Conservation (phyloP, 805 yeast genomes). For the Dipodascopsis uninucleata region DNA sequence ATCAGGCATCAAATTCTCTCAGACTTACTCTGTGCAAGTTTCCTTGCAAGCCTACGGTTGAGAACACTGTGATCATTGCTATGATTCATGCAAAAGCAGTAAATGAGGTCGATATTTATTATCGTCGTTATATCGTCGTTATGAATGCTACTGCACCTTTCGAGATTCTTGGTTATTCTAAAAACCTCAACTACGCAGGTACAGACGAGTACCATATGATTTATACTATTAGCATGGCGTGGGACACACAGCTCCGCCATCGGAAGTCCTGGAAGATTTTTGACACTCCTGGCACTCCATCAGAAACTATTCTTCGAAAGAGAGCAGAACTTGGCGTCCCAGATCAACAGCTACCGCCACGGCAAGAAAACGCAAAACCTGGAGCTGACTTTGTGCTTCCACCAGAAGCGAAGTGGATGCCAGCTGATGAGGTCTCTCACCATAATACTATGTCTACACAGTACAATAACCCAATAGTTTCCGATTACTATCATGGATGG, state of each 20-base stretch:
- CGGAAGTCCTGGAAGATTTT: constrained; percentile 6
- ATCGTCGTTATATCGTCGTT: constrained; percentile 9
- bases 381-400: not conserved
- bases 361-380: not conserved
- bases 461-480: constrained; percentile 11
- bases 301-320: not conserved
- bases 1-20: constrained; percentile 13
- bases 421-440: not conserved
- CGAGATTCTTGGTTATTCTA: constrained; percentile 6
- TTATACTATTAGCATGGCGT: constrained; percentile 8
- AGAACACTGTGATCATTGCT: constrained; percentile 9
- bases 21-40: constrained; percentile 11
- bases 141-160: constrained; percentile 18
- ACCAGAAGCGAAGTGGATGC: constrained; percentile 2
- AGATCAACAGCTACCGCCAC: not conserved
- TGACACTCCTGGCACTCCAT: not conserved
- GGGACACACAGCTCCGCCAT: constrained; percentile 8
- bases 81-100: constrained; percentile 9
- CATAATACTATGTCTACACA: not conserved
- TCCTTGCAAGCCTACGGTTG: constrained; percentile 12
- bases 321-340: not conserved
- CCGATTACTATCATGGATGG: constrained; percentile 24
- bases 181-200: constrained; percentile 12
- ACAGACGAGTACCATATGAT: constrained; percentile 13
- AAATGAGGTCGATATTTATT: constrained; percentile 2